These are phyloP conservation scores for Colletotrichum trifolii DNA, from an alignment of 2,329 filamentous ascomycete genomes.

Conservation along the genomic window DNA sequence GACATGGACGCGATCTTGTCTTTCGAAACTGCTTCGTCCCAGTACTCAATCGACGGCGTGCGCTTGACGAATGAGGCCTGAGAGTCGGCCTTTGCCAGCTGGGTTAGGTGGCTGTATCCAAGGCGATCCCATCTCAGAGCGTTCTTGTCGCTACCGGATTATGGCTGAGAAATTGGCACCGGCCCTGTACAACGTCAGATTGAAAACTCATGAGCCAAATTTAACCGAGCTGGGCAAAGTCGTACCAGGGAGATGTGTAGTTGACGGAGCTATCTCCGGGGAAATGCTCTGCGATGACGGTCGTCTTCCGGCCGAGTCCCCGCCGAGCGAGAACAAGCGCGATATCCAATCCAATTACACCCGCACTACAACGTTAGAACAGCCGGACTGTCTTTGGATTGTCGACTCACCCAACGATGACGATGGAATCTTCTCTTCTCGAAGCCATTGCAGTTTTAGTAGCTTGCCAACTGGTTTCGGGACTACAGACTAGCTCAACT, in stretches of 20 bases:
- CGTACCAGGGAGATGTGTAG: conserved; percentile 56
- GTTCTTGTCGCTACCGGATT: conserved; percentile 52
- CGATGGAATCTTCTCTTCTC: conserved; percentile 35
- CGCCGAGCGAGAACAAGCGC: conserved; percentile 48
- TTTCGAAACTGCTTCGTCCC: conserved; percentile 51
- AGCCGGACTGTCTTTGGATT: neutral
- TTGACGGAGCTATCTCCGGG: conserved; percentile 51
- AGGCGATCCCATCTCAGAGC: conserved; percentile 54
- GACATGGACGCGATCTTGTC: conserved; percentile 55
- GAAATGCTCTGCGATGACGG: conserved; percentile 53
- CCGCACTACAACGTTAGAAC: conserved; percentile 42
- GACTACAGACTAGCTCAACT: too few relatives aligned
- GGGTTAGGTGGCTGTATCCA: conserved; percentile 51
- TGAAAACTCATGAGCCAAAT: neutral
- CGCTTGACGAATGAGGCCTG: conserved; percentile 48
- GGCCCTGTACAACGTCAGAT: conserved; percentile 42
- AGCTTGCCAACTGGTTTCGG: too few relatives aligned
- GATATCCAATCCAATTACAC: conserved; percentile 53
- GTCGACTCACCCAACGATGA: conserved; percentile 41
- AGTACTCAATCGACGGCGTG: conserved; percentile 53
- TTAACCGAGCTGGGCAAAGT: neutral
- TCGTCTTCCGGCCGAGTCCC: conserved; percentile 47
- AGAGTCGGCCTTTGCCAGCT: conserved; percentile 44
- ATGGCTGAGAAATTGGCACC: conserved; percentile 58
- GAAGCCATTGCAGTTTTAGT: conserved; percentile 22